Evolutionary conservation across 495 filamentous ascomycete species (phyloP).

Genomic region (Penicillium ochrochloron): DNA sequence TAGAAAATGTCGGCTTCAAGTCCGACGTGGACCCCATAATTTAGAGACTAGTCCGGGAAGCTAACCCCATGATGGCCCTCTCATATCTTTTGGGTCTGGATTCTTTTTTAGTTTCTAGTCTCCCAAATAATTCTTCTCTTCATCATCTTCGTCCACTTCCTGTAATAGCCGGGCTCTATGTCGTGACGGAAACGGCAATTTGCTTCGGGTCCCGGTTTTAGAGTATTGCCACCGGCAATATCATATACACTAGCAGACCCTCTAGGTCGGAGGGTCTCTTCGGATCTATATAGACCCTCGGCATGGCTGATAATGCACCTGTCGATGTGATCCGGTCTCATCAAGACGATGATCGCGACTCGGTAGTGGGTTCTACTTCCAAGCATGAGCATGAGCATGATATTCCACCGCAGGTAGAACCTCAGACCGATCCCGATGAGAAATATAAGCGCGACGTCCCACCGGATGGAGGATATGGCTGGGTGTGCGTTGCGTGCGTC

Average conservation of each 20-base stretch:
- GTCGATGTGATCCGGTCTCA: slow-evolving; percentile 44
- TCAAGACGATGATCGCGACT: slow-evolving; percentile 30
- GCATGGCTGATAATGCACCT: slow-evolving; percentile 44
- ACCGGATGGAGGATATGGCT: slow-evolving; percentile 61
- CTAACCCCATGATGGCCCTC: slow-evolving; percentile 7
- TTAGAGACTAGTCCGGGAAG: slow-evolving; percentile 11
- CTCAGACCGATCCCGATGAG: slow-evolving; percentile 28
- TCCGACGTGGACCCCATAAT: slow-evolving; percentile 14
- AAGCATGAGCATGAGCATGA: slow-evolving; percentile 14
- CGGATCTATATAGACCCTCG: neutral
- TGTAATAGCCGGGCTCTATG: slow-evolving; percentile 4
- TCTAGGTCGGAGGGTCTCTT: neutral
- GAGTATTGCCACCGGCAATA: slow-evolving; percentile 8
- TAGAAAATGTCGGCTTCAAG: slow-evolving; percentile 16
- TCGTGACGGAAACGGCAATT: slow-evolving; percentile 24
- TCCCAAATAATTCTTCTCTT: slow-evolving; percentile 4
- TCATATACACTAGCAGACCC: too few species aligned
- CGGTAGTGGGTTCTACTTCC: slow-evolving; percentile 15
- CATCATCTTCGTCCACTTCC: neutral
- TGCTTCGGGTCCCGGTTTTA: slow-evolving; percentile 8
- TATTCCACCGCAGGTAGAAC: slow-evolving; percentile 16
- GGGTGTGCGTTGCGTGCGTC: slow-evolving; percentile 55
- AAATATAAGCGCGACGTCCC: slow-evolving; percentile 46
- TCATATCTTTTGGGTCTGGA: neutral
- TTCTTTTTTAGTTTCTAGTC: neutral